Evolutionary conservation across 768 basidiomycete genomes (phyloP).

Genomic region (Suillus placidus): DNA sequence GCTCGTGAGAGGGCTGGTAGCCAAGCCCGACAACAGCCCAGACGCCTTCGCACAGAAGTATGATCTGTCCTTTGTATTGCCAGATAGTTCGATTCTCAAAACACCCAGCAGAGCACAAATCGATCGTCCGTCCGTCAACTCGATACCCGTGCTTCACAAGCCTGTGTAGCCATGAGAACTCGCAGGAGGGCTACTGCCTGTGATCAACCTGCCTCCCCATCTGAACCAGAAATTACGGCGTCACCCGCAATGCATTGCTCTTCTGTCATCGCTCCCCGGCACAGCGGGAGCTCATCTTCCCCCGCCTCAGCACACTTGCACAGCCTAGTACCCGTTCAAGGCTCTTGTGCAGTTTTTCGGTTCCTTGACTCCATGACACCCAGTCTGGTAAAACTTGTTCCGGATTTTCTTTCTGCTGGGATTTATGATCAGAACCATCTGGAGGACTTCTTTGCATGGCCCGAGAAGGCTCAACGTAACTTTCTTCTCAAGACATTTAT

Average conservation of each 20-base stretch:
- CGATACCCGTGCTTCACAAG: not conserved
- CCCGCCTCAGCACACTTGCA: not conserved
- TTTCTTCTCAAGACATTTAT: conserved; percentile 1
- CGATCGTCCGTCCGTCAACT: not conserved
- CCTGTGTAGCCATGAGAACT: not conserved
- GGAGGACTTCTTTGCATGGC: not conserved
- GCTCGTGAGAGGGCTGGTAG: not conserved
- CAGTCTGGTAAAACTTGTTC: not conserved
- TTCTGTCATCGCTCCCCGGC: not conserved
- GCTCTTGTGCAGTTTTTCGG: not conserved
- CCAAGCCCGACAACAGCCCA: not conserved
- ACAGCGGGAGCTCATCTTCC: not conserved
- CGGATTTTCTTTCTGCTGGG: not conserved
- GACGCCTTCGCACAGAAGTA: not conserved
- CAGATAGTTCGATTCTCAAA: not conserved
- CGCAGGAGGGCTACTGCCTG: not conserved
- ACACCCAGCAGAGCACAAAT: not conserved
- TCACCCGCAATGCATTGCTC: not conserved
- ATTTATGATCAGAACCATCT: not conserved
- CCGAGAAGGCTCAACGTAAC: not conserved
- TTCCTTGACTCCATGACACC: conserved; percentile 2
- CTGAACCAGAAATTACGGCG: not conserved
- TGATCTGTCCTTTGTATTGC: not conserved
- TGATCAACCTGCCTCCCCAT: not conserved
- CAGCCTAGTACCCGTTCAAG: not conserved